Evolutionary conservation across 805 yeast genomes (phyloP), one percentile per base, ranked within the genome.

Genomic region (Sugiyamaella marilandica): DNA sequence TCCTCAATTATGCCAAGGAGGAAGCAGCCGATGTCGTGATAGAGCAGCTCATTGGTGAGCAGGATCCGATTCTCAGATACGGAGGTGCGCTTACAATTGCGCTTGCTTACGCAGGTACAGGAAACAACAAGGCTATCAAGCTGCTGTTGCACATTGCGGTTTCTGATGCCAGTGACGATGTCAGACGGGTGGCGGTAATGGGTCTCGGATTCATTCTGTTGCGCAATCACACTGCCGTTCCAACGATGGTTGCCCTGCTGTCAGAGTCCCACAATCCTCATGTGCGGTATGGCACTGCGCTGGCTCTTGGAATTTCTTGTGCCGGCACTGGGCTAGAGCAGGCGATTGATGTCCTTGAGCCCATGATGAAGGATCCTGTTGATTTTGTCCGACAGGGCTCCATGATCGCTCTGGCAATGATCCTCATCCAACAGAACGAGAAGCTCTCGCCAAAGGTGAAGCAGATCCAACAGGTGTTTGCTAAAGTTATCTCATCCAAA

Each of bases 341-440:
- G 37, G 98, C 99, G 0, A 79, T 94, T 58, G 96, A 90, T 55
- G 90, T 94, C 14, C 78, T 94, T 59, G 95, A 88, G 72, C 96
- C 97, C 33, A 79, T 94, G 74, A 81, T 92, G 26, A 88, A 87
- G 65, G 99, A 94, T 70, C 83, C 96, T 1, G 95, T 90, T 43
- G 99, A 94, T 70, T 94, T 92, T 72, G 99, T 94, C 41, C 87
- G 98, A 68, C 99, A 94, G 73, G 98, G 98, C 62, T 97, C 99
- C 1, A 80, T 90, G 70, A 84, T 91, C 69, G 95, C 98, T 2
- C 74, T 88, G 56, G 80, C 98, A 5, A 85, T 94, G 96, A 82
- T 94, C 52, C 78, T 91, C 65, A 84, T 94, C 54, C 87, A 84
- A 69, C 90, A 84, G 69, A 94, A 87, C 66, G 97, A 91, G 61